Base-by-base conservation (phyloP, 2,329 filamentous ascomycete genomes). In the Sclerotinia trifoliorum region DNA sequence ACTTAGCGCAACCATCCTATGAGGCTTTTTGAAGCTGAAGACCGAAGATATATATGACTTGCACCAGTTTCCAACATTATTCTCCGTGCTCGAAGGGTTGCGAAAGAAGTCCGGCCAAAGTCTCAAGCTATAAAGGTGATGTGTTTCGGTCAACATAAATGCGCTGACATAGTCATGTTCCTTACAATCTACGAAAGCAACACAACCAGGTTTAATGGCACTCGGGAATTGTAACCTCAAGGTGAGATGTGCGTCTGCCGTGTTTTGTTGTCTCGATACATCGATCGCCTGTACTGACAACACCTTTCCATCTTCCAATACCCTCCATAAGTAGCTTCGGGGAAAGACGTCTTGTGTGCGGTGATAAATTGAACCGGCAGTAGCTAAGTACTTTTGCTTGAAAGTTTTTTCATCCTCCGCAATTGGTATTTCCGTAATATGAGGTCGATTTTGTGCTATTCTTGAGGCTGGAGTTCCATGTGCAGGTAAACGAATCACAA, bases 311-410 rank as follows among this genome's bases (percentile, higher is more conserved):
- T 92, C 88, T 76, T 96, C 90, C 70, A 97, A 81, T 51, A 98
- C 85, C 74, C 94, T 88, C 95, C 95, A 99, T 60, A 97, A 84
- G 77, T 98, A 96, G 79, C 88, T 92, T 77, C 91, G 89, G 51
- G 95, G 95, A 71, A 90, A 89, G 71, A 86, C 83, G 76, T 90
- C 87, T 78, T 90, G 86, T 78, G 86, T 86, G 67, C 95, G 88
- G 79, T 96, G 93, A 81, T 92, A 97, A 67, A 98, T 85, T 2
- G 92, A 93, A 39, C 92, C 90, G 44, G 93, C 87, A 2, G 84
- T 89, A 35, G 94, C 92, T 65, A 97, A 82, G 76, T 91, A 87
- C 71, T 86, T 88, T 70, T 85, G 83, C 72, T 89, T 87, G 76
- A 96, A 97, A 13, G 85, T 82, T 67, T 87, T 87, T 78, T 94